phyloP scores from a whole-genome alignment of 2,329 filamentous ascomycete species.

The Aspergillus glaucus region DNA sequence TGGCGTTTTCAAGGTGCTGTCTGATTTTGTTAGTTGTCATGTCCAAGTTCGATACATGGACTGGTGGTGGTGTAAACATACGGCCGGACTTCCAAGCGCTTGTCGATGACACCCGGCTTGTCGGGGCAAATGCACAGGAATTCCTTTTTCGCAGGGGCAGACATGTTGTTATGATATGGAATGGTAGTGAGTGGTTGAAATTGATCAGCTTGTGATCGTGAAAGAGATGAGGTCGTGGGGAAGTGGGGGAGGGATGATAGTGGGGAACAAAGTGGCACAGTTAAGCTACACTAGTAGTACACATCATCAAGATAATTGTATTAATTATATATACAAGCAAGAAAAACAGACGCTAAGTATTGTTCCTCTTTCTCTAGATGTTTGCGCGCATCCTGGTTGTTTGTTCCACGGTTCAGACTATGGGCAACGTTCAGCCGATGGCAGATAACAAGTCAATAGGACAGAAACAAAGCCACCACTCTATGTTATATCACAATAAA shows the following conservation, averaged over 20 bases:
- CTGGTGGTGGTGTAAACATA: conserved; percentile 13
- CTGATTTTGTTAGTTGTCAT: conserved; percentile 16
- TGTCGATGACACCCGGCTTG: conserved; percentile 53
- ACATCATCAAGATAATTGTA: too few species aligned
- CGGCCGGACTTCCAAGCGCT: conserved; percentile 49
- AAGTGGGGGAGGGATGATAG: background rate
- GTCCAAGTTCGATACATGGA: too few species aligned
- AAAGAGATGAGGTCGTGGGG: background rate
- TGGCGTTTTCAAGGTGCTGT: conserved; percentile 53
- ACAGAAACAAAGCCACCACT: too few species aligned
- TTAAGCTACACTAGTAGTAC: background rate
- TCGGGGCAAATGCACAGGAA: conserved; percentile 67
- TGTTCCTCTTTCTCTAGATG: too few species aligned
- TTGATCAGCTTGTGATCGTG: background rate
- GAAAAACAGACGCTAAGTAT: too few species aligned
- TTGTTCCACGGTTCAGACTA: too few species aligned
- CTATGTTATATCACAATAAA: too few species aligned
- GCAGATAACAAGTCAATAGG: too few species aligned
- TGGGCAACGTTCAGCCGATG: too few species aligned
- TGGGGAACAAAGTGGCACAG: background rate
- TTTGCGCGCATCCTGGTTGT: too few species aligned
- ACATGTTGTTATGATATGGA: conserved; percentile 13
- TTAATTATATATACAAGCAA: too few species aligned
- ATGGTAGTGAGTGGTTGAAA: background rate
- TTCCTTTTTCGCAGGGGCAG: conserved; percentile 45